Conservation (phyloP, 2,329 filamentous ascomycete species). For the Polychaeton citri region DNA sequence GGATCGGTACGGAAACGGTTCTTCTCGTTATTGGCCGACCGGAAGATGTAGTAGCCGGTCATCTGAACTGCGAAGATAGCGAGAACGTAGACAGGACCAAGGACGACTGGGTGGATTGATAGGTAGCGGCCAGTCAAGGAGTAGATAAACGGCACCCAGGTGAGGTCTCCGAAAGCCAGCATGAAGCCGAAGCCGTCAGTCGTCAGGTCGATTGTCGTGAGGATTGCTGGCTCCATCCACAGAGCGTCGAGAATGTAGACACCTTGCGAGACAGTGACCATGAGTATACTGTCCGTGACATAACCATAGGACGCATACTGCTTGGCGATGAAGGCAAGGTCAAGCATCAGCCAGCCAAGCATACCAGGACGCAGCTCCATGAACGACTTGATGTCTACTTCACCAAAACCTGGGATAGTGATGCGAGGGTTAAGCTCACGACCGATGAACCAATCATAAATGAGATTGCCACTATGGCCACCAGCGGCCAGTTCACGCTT, state of each 20-base stretch:
- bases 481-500: conserved; percentile 69
- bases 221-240: conserved; percentile 75
- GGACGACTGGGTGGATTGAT: conserved; percentile 63
- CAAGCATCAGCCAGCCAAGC: conserved; percentile 75
- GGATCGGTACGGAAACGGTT: conserved; percentile 86
- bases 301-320: conserved; percentile 78
- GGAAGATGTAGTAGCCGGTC: conserved; percentile 81
- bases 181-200: conserved; percentile 92
- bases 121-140: conserved; percentile 75
- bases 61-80: conserved; percentile 54
- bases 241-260: conserved; percentile 76
- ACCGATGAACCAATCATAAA: conserved; percentile 96
- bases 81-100: conserved; percentile 54
- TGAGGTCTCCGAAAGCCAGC: conserved; percentile 82
- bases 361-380: conserved; percentile 86
- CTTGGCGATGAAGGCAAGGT: conserved; percentile 71
- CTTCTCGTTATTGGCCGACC: conserved; percentile 87
- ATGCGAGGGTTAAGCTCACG: conserved; percentile 87
- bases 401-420: conserved; percentile 63
- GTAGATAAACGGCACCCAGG: conserved; percentile 88
- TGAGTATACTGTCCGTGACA: conserved; percentile 72
- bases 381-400: conserved; percentile 81
- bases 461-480: conserved; percentile 66
- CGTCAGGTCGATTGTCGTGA: conserved; percentile 91
- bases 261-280: conserved; percentile 63